A percentile compares a stretch with the other conserved stretches of the same genome.
phyloP scores from a whole-genome alignment of 1,139 yeast species.

The Schwanniomyces etchellsii region DNA sequence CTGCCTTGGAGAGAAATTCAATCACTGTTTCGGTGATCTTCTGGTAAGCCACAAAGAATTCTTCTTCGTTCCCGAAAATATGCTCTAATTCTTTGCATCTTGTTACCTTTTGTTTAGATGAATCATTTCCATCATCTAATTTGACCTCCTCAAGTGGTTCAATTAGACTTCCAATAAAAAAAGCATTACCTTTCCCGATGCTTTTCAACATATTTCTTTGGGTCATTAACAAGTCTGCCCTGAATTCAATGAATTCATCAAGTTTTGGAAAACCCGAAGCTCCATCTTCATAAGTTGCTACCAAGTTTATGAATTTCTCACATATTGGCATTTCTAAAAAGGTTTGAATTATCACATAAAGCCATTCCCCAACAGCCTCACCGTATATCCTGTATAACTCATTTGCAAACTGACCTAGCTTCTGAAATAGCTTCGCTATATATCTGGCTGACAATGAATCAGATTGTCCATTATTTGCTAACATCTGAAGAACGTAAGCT shows the following conservation, averaged over 20 bases:
- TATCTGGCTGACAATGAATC: conserved; percentile 29
- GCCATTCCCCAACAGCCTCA: conserved; percentile 21
- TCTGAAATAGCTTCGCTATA: conserved; percentile 28
- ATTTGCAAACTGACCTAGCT: conserved; percentile 30
- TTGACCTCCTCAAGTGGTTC: conserved; percentile 20
- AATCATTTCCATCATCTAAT: conserved; percentile 9
- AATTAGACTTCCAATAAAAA: conserved; percentile 21
- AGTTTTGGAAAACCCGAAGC: conserved; percentile 12
- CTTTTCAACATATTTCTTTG: conserved; percentile 39
- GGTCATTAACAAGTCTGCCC: conserved; percentile 41
- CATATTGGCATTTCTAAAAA: conserved; percentile 24
- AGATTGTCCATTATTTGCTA: conserved; percentile 23
- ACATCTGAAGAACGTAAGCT: conserved; percentile 19
- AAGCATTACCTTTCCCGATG: conserved; percentile 29
- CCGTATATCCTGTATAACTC: conserved; percentile 24
- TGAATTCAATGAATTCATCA: conserved; percentile 32
- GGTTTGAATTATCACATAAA: conserved; percentile 24
- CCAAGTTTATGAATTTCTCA: conserved; percentile 14
- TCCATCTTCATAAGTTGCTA: conserved; percentile 7
- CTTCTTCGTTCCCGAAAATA: conserved; percentile 11
- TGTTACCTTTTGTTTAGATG: conserved; percentile 1
- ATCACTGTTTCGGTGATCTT: conserved; percentile 38
- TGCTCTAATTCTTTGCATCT: conserved; percentile 12
- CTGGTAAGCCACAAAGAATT: conserved; percentile 22
- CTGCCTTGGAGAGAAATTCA: conserved; percentile 41